A percentile compares a stretch with the other conserved stretches of the same genome.
These are phyloP conservation scores for Penicillium simplicissimum DNA, from an alignment of 495 filamentous ascomycete species.

Conservation along the genomic window DNA sequence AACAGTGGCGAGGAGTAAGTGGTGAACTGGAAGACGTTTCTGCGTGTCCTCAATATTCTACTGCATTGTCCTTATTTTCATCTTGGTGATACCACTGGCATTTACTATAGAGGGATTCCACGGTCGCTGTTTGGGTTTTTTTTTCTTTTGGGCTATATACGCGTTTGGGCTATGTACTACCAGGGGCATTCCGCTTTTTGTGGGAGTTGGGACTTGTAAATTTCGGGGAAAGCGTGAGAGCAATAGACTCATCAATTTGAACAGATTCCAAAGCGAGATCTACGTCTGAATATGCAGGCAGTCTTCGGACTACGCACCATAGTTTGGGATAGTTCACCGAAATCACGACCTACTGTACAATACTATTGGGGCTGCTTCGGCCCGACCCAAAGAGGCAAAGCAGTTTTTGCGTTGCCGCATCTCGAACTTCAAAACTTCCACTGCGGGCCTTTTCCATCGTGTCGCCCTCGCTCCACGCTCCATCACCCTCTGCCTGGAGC, in stretches of 20 bases:
- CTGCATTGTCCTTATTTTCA: slow-evolving; percentile 4
- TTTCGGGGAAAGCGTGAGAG: slow-evolving; percentile 22
- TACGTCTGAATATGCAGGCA: slow-evolving; percentile 8
- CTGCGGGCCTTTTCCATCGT: slow-evolving; percentile 21
- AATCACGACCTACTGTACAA: not conserved
- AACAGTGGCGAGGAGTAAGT: slow-evolving; percentile 59
- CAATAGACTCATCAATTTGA: not conserved
- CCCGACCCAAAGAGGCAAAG: slow-evolving; percentile 45
- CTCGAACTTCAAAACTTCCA: slow-evolving; percentile 42
- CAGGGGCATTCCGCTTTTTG: not conserved
- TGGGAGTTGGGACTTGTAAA: slow-evolving; percentile 6
- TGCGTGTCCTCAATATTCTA: not conserved
- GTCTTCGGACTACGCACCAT: not conserved
- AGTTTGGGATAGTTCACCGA: not conserved
- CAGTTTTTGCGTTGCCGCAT: slow-evolving; percentile 34
- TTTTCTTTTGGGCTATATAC: slow-evolving; percentile 5
- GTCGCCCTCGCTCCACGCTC: slow-evolving; percentile 9
- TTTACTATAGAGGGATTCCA: slow-evolving; percentile 10
- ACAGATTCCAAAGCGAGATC: not conserved
- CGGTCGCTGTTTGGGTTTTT: slow-evolving; percentile 7
- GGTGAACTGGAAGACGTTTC: not conserved
- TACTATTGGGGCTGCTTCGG: slow-evolving; percentile 11
- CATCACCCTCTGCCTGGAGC: slow-evolving; percentile 47
- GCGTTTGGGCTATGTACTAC: slow-evolving; percentile 5
- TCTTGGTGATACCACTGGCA: slow-evolving; percentile 31